These are phyloP conservation scores for Lasiodiplodia gonubiensis DNA, from an alignment of 2,329 filamentous ascomycete species.

Conservation along the genomic window DNA sequence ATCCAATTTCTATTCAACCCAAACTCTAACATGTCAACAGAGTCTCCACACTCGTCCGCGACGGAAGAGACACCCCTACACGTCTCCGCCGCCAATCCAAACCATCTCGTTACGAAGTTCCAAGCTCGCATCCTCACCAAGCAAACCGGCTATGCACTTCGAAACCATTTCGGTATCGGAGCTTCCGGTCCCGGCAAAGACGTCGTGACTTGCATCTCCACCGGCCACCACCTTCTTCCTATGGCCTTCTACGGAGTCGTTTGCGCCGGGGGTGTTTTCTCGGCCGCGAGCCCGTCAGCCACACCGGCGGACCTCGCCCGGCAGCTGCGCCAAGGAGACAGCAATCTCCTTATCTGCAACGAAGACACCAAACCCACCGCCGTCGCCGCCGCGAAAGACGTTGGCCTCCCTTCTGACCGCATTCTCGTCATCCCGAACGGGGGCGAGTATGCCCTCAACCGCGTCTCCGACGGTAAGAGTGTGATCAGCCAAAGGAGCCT, in stretches of 20 bases:
- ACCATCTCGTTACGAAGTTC: constrained; percentile 60
- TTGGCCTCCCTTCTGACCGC: constrained; percentile 52
- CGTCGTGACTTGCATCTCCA: constrained; percentile 62
- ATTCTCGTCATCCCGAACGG: constrained; percentile 59
- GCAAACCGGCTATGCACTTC: constrained; percentile 62
- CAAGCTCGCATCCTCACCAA: constrained; percentile 57
- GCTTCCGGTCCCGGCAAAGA: constrained; percentile 52
- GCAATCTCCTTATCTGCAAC: constrained; percentile 54
- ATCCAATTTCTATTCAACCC: not conserved
- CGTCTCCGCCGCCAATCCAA: constrained; percentile 62
- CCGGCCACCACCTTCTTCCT: constrained; percentile 62
- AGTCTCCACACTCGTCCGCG: constrained; percentile 40
- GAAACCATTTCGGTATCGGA: constrained; percentile 61
- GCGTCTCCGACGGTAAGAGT: constrained; percentile 40
- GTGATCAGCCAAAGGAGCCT: constrained; percentile 49
- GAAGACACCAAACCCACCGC: constrained; percentile 56
- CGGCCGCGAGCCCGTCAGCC: constrained; percentile 58
- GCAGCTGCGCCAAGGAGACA: constrained; percentile 52
- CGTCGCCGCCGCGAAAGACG: constrained; percentile 56
- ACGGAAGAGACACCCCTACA: constrained; percentile 61
- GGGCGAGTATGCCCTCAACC: constrained; percentile 44
- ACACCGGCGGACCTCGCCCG: constrained; percentile 59
- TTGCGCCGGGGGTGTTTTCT: constrained; percentile 65
- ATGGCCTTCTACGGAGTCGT: constrained; percentile 62
- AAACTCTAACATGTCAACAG: constrained; percentile 31